Base-by-base conservation (phyloP, 2,329 filamentous ascomycete genomes). In the Fusarium sp. region DNA sequence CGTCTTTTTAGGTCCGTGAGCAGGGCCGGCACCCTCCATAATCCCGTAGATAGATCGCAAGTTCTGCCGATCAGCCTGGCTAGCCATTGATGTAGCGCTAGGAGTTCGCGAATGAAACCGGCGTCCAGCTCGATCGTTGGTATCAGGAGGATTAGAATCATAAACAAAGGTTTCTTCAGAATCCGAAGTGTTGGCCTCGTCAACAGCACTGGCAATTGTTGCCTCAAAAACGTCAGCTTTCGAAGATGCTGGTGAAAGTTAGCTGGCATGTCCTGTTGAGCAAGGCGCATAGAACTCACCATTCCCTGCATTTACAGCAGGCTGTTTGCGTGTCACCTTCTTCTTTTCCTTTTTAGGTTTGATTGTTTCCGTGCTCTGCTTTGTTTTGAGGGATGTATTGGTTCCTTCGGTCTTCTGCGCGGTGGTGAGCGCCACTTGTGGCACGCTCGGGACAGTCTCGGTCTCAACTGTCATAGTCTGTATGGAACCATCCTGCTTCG, bases 151-250 rank as follows among this genome's bases (percentile, higher is more conserved):
- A 72, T 99, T 99, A 25, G 95, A 98, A 76, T 99, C 95, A 78
- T 99, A 99, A 13, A 99, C 95, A 76, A 98, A 99, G 0, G 95
- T 98, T 77, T 98, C 95, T 72, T 97, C 95, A 1, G 94, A 98
- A 75, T 99, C 95, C 7, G 94, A 97, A 11, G 94, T 96, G 75
- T 97, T 91, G 40, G 92, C 93, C 76, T 98, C 93, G 74, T 98
- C 94, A 48, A 99, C 93, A 8, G 94, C 94, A 75, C 89, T 97
- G 46, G 94, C 94, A 67, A 99, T 93, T 74, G 96, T 96, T 68
- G 93, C 93, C 79, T 98, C 95, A 75, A 99, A 99, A 47, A 98
- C 93, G 77, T 99, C 95, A 73, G 95, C 94, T 80, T 98, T 98
- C 58, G 93, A 70, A n/a, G 68, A 70, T 45, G 63, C 68, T 70